A percentile compares a stretch with the other conserved stretches of the same genome.
phyloP scores from a whole-genome alignment of 306 rosid species.

The Alnus glutinosa region DNA sequence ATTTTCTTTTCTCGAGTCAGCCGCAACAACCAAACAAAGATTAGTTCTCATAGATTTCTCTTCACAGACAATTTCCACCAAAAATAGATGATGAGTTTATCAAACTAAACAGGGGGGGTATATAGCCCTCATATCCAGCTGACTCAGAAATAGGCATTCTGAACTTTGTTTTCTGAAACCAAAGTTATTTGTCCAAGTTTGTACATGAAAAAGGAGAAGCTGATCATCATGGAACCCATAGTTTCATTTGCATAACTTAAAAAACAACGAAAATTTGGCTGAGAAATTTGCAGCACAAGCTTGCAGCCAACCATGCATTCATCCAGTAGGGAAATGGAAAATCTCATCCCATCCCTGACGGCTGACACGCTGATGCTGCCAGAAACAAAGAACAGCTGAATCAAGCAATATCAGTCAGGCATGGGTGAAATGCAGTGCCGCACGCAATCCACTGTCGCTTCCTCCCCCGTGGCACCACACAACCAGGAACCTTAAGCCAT shows the following conservation, averaged over 20 bases:
- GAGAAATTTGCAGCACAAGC: slow-evolving; percentile 24
- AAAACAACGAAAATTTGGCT: slow-evolving; percentile 31
- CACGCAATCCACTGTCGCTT: slow-evolving; percentile 68
- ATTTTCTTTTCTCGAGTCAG: not conserved
- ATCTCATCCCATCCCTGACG: slow-evolving; percentile 9
- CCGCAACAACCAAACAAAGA: not conserved
- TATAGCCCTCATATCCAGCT: not conserved
- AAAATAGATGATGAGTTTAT: not conserved
- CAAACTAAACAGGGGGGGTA: not conserved
- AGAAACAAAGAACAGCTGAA: slow-evolving; percentile 26
- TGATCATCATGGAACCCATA: slow-evolving; percentile 26
- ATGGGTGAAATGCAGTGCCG: slow-evolving; percentile 83
- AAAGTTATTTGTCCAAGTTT: slow-evolving; percentile 28
- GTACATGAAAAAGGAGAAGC: slow-evolving; percentile 26
- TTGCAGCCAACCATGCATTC: slow-evolving; percentile 28
- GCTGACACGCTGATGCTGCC: slow-evolving; percentile 17
- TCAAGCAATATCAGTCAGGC: slow-evolving; percentile 68
- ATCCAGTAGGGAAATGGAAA: slow-evolving; percentile 11
- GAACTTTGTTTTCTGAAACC: slow-evolving; percentile 25
- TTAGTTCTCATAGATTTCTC: not conserved
- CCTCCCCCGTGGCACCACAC: slow-evolving; percentile 60
- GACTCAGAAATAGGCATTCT: not conserved
- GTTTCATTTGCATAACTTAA: slow-evolving; percentile 33
- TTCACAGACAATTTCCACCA: not conserved
- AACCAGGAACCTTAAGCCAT: slow-evolving; percentile 85